Evolutionary conservation across 768 basidiomycete genomes (phyloP).

Genomic region (Leucocoprinus leucothites): DNA sequence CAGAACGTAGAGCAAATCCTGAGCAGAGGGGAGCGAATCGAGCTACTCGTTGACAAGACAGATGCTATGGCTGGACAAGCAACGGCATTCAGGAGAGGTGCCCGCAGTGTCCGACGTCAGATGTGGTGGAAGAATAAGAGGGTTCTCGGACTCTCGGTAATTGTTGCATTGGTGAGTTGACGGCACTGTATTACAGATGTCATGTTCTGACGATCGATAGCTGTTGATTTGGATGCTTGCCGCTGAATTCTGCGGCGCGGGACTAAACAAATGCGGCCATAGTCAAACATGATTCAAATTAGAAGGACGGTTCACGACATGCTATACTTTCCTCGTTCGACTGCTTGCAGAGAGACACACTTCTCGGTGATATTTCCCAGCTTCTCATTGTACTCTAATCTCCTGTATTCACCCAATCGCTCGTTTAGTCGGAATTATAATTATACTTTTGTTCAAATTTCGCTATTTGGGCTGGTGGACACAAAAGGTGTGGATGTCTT

Average conservation of each 20-base stretch:
- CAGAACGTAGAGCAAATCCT: conserved; percentile 98
- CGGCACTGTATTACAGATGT: conserved; percentile 2
- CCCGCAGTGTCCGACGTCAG: conserved; percentile 73
- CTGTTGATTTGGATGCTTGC: conserved; percentile 77
- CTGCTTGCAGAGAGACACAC: not conserved
- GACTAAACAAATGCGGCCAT: conserved; percentile 61
- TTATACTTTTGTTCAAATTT: not conserved
- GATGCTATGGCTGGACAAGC: conserved; percentile 94
- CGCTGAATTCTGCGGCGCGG: conserved; percentile 88
- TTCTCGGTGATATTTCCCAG: not conserved
- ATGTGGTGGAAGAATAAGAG: conserved; percentile 91
- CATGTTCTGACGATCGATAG: conserved; percentile 28
- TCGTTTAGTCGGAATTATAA: not conserved
- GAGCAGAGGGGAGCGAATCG: conserved; percentile 90
- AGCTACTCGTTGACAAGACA: conserved; percentile 95
- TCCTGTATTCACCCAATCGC: not conserved
- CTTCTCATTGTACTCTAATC: not conserved
- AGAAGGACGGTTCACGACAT: not conserved
- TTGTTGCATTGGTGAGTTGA: conserved; percentile 66
- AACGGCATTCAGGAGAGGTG: conserved; percentile 88
- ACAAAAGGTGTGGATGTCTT: too few species aligned
- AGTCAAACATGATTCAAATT: not conserved
- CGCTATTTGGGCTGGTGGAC: too few species aligned
- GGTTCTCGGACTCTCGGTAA: conserved; percentile 58
- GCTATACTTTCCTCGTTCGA: not conserved